phyloP scores from a whole-genome alignment of 768 basidiomycete genomes.

The Vishniacozyma victoriae region DNA sequence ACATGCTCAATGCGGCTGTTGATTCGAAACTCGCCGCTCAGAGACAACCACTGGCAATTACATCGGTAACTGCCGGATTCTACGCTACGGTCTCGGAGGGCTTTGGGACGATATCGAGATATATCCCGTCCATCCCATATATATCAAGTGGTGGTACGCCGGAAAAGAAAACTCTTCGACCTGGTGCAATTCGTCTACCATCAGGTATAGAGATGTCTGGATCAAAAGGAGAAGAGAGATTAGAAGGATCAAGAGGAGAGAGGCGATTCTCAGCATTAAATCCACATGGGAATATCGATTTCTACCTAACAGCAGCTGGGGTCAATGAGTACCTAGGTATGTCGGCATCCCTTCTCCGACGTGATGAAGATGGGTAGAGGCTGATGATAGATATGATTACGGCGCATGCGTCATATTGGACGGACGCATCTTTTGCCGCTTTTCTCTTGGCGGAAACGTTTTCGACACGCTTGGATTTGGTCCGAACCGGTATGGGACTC shows the following conservation, averaged over 20 bases:
- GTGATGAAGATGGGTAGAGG: conserved; percentile 12
- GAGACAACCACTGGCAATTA: conserved; percentile 41
- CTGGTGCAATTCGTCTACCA: conserved; percentile 42
- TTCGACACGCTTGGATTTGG: conserved; percentile 32
- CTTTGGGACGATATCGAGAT: conserved; percentile 38
- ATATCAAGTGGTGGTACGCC: conserved; percentile 15
- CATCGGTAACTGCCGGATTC: conserved; percentile 42
- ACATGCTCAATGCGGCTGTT: conserved; percentile 51
- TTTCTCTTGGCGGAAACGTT: conserved; percentile 50
- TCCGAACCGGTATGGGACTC: conserved; percentile 46
- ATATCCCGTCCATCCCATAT: conserved; percentile 29
- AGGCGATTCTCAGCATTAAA: conserved; percentile 51
- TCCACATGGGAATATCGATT: conserved; percentile 51
- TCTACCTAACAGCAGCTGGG: conserved; percentile 48
- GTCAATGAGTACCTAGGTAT: conserved; percentile 50
- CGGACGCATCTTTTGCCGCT: conserved; percentile 48
- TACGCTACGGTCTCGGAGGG: conserved; percentile 47
- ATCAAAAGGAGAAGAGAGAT: conserved; percentile 40
- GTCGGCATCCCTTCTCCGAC: conserved; percentile 1
- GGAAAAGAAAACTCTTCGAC: conserved; percentile 33
- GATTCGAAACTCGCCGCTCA: conserved; percentile 41
- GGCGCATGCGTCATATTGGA: conserved; percentile 50
- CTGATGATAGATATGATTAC: conserved; percentile 37
- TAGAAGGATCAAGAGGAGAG: conserved; percentile 44
- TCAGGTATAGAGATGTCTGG: conserved; percentile 48